Evolutionary conservation across 176 grass and related monocot genomes (phyloP).

Genomic region (Sorghum bicolor): DNA sequence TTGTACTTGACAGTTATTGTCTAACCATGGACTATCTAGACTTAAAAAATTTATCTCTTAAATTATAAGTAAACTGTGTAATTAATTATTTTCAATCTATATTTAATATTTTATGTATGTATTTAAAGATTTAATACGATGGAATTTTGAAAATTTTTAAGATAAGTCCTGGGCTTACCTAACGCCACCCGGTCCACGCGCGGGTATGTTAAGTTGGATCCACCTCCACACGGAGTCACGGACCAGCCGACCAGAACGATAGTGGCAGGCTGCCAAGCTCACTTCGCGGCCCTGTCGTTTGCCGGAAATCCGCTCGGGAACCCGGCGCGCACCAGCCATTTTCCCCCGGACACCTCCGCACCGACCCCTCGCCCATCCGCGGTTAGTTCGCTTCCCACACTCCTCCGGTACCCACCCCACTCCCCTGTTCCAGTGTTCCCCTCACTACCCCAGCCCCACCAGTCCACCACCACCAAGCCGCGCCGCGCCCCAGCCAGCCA

Average conservation of each 20-base stretch:
- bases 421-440: background rate
- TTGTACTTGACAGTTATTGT: no score
- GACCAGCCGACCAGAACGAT: background rate
- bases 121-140: no score
- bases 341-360: background rate
- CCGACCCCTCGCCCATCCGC: background rate
- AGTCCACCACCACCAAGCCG: background rate
- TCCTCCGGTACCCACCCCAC: background rate
- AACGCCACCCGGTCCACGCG: background rate
- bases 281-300: background rate
- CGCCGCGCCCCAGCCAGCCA: background rate
- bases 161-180: background rate
- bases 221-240: background rate
- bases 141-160: no score
- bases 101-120: no score
- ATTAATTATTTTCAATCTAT: no score
- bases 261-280: background rate
- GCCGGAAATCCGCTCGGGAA: background rate
- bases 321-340: background rate
- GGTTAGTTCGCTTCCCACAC: constrained; percentile 36
- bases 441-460: background rate
- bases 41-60: no score
- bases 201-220: background rate
- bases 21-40: no score
- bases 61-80: no score